These are phyloP conservation scores for Sporisorium exsertum DNA, from an alignment of 1,284 basidiomycete species.

Conservation along the genomic window DNA sequence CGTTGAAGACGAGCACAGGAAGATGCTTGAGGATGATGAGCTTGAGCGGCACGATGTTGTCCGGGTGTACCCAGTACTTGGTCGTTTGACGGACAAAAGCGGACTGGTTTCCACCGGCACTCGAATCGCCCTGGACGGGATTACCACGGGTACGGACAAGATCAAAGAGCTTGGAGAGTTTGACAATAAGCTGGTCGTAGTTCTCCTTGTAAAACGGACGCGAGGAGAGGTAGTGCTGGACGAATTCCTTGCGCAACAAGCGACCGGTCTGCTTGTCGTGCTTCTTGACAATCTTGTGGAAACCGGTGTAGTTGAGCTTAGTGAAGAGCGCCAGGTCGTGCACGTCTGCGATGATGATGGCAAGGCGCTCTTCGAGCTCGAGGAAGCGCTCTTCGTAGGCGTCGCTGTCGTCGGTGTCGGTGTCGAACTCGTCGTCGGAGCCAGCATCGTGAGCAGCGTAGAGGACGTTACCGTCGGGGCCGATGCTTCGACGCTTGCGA, in stretches of 20 bases:
- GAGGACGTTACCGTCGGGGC: slow-evolving; percentile 72
- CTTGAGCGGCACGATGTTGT: slow-evolving; percentile 91
- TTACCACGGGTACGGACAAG: slow-evolving; percentile 94
- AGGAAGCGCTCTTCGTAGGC: slow-evolving; percentile 88
- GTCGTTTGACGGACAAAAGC: slow-evolving; percentile 98
- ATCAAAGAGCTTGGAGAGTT: slow-evolving; percentile 94
- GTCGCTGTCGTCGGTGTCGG: slow-evolving; percentile 78
- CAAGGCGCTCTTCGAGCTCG: slow-evolving; percentile 92
- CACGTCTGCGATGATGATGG: slow-evolving; percentile 94
- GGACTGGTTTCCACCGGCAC: slow-evolving; percentile 92
- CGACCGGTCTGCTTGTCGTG: slow-evolving; percentile 80
- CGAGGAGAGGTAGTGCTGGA: slow-evolving; percentile 91
- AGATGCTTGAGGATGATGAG: slow-evolving; percentile 92
- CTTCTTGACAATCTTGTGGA: slow-evolving; percentile 99
- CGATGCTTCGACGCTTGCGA: slow-evolving; percentile 33
- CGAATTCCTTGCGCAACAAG: slow-evolving; percentile 74
- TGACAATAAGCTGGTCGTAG: slow-evolving; percentile 89
- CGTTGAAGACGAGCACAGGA: slow-evolving; percentile 82
- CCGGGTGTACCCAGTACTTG: slow-evolving; percentile 91
- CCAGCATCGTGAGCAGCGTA: slow-evolving; percentile 72
- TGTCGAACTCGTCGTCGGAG: slow-evolving; percentile 73
- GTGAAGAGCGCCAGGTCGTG: slow-evolving; percentile 92
- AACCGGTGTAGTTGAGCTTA: slow-evolving; percentile 94
- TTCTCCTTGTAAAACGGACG: slow-evolving; percentile 90
- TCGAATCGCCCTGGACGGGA: slow-evolving; percentile 90